Evolutionary conservation across 306 rosid genomes (phyloP), one percentile per base, ranked within the genome.

Genomic region (Phaseolus lunatus): DNA sequence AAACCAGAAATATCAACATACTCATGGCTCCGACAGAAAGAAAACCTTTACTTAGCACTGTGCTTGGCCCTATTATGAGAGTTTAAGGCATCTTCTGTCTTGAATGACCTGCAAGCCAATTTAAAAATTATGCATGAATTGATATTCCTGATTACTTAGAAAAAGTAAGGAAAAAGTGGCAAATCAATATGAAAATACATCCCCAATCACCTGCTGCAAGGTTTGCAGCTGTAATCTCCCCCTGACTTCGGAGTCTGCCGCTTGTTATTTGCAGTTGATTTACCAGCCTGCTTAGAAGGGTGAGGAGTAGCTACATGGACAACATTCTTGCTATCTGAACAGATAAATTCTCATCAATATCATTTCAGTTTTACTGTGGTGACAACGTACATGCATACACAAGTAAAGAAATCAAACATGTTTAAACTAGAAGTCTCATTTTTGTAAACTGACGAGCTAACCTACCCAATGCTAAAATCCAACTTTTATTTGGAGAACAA

Each of bases 251-350:
- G 43, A 61, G 23, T 29, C 43, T 16, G 65, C 20, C 27, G 67
- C 67, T 61, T 61, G 67, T 16, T 61, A 61, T 61, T 31, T 7
- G 43, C 67, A 61, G 20, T 29, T 61, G 23, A 44, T 61, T 61
- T 61, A 29, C 67, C 67, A 29, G 67, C 43, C 44, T 61, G 67
- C 44, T 61, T 61, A 7, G 44, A 61, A 61, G 67, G 67, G 67
- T 61, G 44, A 61, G 67, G 67, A 31, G 67, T 61, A 29, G 41
- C 67, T 0, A 31, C 44, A 61, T 61, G 67, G 44, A 61, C 44
- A 61, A 61, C 44, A 15, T 29, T 61, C 43, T 61, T 61, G 67
- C 43, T 35, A 29, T 61, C 67, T 61, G 44, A 29, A 27, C 20
- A 16, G 35, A 31, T 61, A 4, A 61, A 27, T 59, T 59, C 67